Conservation (phyloP, 1,284 basidiomycete genomes). For the Cryptococcus jaspeensis region DNA sequence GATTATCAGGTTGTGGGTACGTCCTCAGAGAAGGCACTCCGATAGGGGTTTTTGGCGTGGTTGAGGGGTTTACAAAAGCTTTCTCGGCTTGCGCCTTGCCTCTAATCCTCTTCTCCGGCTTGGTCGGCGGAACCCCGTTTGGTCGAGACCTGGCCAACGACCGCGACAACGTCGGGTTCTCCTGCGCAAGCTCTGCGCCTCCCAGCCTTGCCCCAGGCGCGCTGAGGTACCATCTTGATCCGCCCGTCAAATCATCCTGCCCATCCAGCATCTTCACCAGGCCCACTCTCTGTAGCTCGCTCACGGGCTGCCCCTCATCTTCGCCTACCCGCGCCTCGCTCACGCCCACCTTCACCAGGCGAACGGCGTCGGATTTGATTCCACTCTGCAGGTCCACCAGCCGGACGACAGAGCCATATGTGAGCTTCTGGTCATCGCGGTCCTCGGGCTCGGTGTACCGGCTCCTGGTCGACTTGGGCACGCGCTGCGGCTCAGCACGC, state of each 20-base stretch:
- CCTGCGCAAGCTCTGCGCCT: conserved; percentile 29
- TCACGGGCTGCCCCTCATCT: conserved; percentile 68
- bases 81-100: no score
- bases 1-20: no score
- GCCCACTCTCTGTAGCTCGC: conserved; percentile 94
- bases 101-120: no score
- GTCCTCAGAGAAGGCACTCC: no score
- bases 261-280: conserved; percentile 64
- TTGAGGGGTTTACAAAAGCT: no score
- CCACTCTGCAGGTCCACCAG: conserved; percentile 81
- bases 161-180: no score
- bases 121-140: no score
- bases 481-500: conserved; percentile 17
- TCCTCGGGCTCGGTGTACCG: conserved; percentile 56
- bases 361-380: conserved; percentile 77
- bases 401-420: conserved; percentile 85
- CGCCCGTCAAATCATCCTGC: conserved; percentile 18
- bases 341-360: conserved; percentile 91
- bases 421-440: conserved; percentile 62
- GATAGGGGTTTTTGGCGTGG: no score
- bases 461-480: conserved; percentile 2
- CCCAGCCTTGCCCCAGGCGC: conserved; percentile 44
- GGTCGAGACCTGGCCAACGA: no score
- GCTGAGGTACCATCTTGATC: conserved; percentile 35
- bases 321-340: conserved; percentile 70